These are phyloP conservation scores for Acorus calamus DNA, from an alignment of 106 monocot species.

Conservation along the genomic window DNA sequence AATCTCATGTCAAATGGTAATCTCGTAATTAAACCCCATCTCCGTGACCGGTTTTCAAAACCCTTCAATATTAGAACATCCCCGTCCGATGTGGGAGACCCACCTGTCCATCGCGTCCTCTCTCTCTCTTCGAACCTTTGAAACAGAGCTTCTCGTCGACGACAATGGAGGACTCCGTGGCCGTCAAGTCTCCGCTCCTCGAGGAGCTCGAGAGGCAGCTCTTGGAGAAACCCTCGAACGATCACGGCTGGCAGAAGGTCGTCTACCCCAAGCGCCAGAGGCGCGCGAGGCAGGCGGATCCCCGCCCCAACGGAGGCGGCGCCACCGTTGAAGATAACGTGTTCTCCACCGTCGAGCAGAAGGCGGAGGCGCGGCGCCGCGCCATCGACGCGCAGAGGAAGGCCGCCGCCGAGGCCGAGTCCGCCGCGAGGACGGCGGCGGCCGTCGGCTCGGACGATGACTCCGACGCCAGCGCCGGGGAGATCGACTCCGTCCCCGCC, in stretches of 20 bases:
- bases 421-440: constrained; percentile 1
- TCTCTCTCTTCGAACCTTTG: too few relatives aligned
- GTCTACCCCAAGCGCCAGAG: constrained; percentile 70
- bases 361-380: constrained; percentile 59
- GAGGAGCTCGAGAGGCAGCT: neutral
- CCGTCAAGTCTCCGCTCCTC: neutral
- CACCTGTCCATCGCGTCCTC: too few relatives aligned
- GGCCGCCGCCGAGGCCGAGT: constrained; percentile 13
- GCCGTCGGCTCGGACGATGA: constrained; percentile 37
- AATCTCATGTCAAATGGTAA: too few relatives aligned
- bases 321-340: constrained; percentile 15
- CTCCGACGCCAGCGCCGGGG: constrained; percentile 22
- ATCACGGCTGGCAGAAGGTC: constrained; percentile 94
- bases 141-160: too few relatives aligned
- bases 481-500: constrained; percentile 8
- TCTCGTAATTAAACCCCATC: too few relatives aligned
- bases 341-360: constrained; percentile 74
- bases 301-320: neutral
- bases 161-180: too few relatives aligned
- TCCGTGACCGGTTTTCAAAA: too few relatives aligned
- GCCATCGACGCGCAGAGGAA: constrained; percentile 36
- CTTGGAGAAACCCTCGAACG: constrained; percentile 11
- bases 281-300: constrained; percentile 2
- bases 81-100: too few relatives aligned
- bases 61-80: too few relatives aligned